phyloP scores from a whole-genome alignment of 176 grass and related monocot genomes.

The Rhipidocladum racemiflorum region DNA sequence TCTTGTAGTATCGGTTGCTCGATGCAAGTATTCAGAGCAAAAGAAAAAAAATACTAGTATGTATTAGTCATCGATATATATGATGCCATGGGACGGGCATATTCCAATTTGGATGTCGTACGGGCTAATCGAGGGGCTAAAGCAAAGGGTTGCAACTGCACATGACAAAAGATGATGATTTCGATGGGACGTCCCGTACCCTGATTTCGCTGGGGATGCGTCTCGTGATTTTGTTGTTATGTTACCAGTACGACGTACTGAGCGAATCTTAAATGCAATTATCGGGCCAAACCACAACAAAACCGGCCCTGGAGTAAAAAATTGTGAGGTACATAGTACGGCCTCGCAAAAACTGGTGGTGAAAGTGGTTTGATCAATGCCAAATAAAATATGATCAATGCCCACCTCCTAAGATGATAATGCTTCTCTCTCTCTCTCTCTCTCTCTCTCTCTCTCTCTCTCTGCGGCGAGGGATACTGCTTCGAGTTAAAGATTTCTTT shows the following conservation, averaged over 20 bases:
- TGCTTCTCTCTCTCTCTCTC: background rate
- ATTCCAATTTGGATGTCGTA: slow-evolving; percentile 19
- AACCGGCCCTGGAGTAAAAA: background rate
- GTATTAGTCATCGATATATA: slow-evolving; percentile 18
- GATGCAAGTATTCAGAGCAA: background rate
- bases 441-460: background rate
- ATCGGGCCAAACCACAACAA: background rate
- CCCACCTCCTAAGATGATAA: background rate
- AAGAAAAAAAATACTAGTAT: background rate
- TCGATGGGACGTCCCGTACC: slow-evolving; percentile 23
- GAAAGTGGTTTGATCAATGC: background rate
- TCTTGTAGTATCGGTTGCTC: background rate
- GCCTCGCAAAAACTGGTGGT: background rate
- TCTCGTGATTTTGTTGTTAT: background rate
- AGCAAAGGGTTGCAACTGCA: background rate
- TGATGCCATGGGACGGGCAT: background rate
- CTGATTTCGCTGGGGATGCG: slow-evolving; percentile 14
- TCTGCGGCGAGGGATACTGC: background rate
- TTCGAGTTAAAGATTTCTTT: background rate
- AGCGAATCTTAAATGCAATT: background rate
- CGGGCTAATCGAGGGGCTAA: background rate
- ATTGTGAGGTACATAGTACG: background rate
- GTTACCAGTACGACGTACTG: background rate
- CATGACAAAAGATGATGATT: slow-evolving; percentile 20
- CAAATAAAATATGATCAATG: background rate